These are phyloP conservation scores for Aspergillus funiculosus DNA, from an alignment of 495 filamentous ascomycete genomes.

Conservation along the genomic window DNA sequence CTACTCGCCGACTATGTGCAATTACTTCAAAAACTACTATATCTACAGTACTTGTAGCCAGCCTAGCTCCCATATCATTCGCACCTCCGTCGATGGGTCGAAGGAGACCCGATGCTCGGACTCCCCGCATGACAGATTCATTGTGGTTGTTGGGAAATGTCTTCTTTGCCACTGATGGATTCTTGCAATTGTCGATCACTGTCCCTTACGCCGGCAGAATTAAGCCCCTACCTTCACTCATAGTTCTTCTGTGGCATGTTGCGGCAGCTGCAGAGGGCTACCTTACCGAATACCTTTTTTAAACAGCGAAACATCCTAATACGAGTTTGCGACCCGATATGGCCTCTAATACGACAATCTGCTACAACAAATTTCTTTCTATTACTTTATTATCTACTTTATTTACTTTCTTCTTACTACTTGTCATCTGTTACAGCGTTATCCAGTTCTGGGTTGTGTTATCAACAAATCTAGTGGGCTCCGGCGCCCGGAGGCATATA, in stretches of 20 bases:
- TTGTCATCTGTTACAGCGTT: conserved; percentile 15
- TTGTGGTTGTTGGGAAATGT: conserved; percentile 62
- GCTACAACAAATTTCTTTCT: neutral
- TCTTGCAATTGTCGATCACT: conserved; percentile 1
- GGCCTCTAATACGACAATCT: conserved; percentile 1
- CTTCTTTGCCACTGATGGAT: conserved; percentile 43
- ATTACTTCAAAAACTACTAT: conserved; percentile 71
- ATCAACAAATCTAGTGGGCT: too few relatives aligned
- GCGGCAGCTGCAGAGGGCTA: neutral
- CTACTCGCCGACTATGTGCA: conserved; percentile 56
- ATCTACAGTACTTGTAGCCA: conserved; percentile 67
- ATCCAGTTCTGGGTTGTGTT: conserved; percentile 8
- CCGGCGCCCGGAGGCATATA: too few relatives aligned
- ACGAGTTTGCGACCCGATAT: neutral
- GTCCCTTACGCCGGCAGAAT: neutral
- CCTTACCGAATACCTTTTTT: neutral
- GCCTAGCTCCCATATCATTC: conserved; percentile 61
- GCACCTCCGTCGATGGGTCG: conserved; percentile 58
- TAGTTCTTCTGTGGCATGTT: neutral
- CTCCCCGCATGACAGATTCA: conserved; percentile 70
- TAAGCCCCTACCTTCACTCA: too few relatives aligned
- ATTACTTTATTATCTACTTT: neutral
- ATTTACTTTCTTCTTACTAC: conserved; percentile 4
- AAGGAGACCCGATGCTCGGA: conserved; percentile 55
- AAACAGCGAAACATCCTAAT: neutral